Evolutionary conservation across 805 yeast genomes (phyloP), one percentile per base, ranked within the genome.

Genomic region (Teunomyces stri): DNA sequence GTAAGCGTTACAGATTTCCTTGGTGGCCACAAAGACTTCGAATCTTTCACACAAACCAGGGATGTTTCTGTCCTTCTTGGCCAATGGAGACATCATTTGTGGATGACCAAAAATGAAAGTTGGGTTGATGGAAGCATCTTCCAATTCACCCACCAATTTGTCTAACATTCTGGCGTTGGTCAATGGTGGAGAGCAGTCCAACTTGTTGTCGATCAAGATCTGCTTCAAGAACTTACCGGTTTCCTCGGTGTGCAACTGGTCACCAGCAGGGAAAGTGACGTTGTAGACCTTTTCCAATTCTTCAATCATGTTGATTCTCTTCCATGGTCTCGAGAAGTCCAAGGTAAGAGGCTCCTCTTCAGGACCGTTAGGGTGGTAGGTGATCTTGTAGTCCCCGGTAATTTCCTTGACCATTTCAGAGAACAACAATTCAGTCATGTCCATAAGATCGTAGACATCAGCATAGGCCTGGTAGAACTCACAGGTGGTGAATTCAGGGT

Each of bases 161-260:
- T 94, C 99, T 68, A 94, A 83, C 97, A 92, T 92, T 77, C 99
- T 88, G 47, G 99, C 97, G 73, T 92, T 92, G 59, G 99, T 92
- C 64, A 91, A 80, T 48, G 96, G 96, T 34, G 91, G 89, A 39
- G 94, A 66, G 72, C 99, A 92, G 59, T 89, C 96, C 58, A 92
- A 74, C 63, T 87, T 85, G 75, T 85, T 77, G 69, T 88, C 85
- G 62, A 76, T 81, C 65, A 94, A 80, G 60, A 89, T 74, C 56
- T 80, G 79, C 74, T 86, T 85, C 74, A 92, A 81, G 80, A 94
- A 94, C 62, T 82, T 82, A 66, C 92, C 94, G 58, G 98, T 89
- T 74, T 89, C 97, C 42, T 76, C 87, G 50, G 97, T 90, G 75
- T 92, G 97, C 64, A 94, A 81, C 74, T 90, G 81, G 64, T 89